Evolutionary conservation across 805 yeast species (phyloP), one percentile per base, ranked within the genome.

Genomic region (Starmera caribaea): DNA sequence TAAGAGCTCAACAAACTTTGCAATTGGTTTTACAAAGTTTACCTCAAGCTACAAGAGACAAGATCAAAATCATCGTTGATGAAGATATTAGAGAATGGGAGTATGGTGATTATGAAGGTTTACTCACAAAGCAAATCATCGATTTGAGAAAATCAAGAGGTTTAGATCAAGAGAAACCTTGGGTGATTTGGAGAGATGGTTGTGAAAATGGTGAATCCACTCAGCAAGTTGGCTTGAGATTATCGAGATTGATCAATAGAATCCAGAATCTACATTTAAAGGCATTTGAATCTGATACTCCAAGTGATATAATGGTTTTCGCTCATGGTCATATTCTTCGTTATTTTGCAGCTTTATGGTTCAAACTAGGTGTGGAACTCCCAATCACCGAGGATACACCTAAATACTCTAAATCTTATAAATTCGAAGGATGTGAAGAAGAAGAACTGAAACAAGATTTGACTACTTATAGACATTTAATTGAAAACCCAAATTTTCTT

Each of bases 311-410:
- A 30, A 53, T 89, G 45, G 79, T 88, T 8, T 81, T 89, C 43
- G 97, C 90, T 10, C 97, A 90, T 56, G 97, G 97, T 34, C 97
- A 90, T 54, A 83, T 89, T 37, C 66, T 90, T 50, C 79, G 97
- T 54, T 83, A 90, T 56, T 77, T 90, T 53, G 94, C 90, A 8
- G 86, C 88, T 16, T 65, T 96, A 43, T 90, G 97, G 97, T 77
- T 84, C 41, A 55, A 48, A 37, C 38, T 57, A 32, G 66, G 68
- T 30, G 53, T 48, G 13, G 63, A 59, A 28, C 39, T 35, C 9
- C 27, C 34, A 5, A 32, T 40, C 3, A 41, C 38, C 21, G 37
- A 32, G 3, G 8, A 26, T 4, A 38, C 41, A n/a, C 48, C 51
- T 17, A 38, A 40, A 21, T 53, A 53, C 26, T 42, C 35, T 15